These are phyloP conservation scores for Trametes versicolor DNA, from an alignment of 1,284 basidiomycete genomes.

Conservation along the genomic window DNA sequence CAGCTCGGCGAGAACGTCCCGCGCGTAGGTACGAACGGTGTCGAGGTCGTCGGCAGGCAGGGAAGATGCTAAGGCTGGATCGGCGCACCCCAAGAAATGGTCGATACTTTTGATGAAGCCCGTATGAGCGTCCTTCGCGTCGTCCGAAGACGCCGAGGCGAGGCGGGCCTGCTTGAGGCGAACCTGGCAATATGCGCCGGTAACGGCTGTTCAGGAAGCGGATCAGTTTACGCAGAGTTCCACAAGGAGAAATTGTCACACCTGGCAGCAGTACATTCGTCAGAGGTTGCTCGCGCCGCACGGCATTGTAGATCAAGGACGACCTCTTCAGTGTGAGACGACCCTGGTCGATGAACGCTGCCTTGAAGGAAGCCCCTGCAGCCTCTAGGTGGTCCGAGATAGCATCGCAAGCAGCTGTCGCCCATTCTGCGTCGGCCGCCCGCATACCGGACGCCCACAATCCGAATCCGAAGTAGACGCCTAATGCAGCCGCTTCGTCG, in stretches of 20 bases:
- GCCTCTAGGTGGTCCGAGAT: neutral
- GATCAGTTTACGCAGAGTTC: neutral
- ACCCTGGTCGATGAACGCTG: too few relatives aligned
- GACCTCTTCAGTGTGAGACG: too few relatives aligned
- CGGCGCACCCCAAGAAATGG: neutral
- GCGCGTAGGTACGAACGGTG: neutral
- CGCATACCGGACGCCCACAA: neutral
- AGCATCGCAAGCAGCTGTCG: neutral
- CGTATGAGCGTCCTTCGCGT: neutral
- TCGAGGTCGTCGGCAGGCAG: neutral
- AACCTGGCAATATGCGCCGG: neutral
- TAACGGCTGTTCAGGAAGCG: neutral
- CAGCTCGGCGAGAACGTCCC: neutral
- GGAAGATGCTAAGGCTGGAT: neutral
- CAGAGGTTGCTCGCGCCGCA: neutral
- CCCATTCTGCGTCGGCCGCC: neutral
- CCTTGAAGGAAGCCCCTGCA: too few relatives aligned
- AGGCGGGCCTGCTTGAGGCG: neutral
- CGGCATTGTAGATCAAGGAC: too few relatives aligned
- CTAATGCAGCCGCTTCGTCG: neutral
- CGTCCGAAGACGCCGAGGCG: neutral
- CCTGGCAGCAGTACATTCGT: neutral
- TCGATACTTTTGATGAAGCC: neutral
- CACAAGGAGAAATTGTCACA: neutral
- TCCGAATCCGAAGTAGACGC: neutral